Evolutionary conservation across 345 rosid species (phyloP).

Genomic region (Heritiera fomes): DNA sequence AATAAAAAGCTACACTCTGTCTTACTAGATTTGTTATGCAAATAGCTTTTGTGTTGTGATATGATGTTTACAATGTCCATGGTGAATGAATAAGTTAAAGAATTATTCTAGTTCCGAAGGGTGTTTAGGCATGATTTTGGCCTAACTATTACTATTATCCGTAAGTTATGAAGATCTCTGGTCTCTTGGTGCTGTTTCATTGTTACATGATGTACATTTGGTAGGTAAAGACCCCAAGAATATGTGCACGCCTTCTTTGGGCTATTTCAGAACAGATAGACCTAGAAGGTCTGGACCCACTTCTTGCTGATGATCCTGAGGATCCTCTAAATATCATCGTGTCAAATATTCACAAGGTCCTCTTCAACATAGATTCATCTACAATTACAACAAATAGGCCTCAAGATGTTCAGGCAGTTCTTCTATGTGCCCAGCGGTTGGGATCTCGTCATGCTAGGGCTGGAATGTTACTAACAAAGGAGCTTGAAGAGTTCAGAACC

Average conservation of each 20-base stretch:
- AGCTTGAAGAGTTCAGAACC: constrained; percentile 92
- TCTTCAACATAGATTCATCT: constrained; percentile 79
- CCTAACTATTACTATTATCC: neutral
- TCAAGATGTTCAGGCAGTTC: constrained; percentile 95
- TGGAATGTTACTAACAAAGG: constrained; percentile 74
- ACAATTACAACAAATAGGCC: constrained; percentile 74
- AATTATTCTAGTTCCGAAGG: neutral
- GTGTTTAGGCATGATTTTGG: neutral
- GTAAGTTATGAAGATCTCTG: neutral
- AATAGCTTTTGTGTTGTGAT: neutral
- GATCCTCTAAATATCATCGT: constrained; percentile 83
- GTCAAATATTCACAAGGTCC: constrained; percentile 81
- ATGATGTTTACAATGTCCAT: neutral
- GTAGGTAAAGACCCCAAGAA: constrained; percentile 79
- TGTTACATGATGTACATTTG: constrained; percentile 16
- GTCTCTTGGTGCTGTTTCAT: neutral
- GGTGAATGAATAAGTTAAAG: constrained; percentile 2
- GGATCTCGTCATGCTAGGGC: constrained; percentile 89
- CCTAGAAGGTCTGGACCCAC: constrained; percentile 95
- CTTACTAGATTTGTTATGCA: neutral
- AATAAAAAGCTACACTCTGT: neutral
- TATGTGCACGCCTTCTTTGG: constrained; percentile 85
- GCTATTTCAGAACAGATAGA: constrained; percentile 90
- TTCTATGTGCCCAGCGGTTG: constrained; percentile 83
- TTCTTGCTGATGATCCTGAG: constrained; percentile 97